These are phyloP conservation scores for Geranomyces variabilis DNA, from an alignment of 192 early-diverging fungal species.

Conservation along the genomic window DNA sequence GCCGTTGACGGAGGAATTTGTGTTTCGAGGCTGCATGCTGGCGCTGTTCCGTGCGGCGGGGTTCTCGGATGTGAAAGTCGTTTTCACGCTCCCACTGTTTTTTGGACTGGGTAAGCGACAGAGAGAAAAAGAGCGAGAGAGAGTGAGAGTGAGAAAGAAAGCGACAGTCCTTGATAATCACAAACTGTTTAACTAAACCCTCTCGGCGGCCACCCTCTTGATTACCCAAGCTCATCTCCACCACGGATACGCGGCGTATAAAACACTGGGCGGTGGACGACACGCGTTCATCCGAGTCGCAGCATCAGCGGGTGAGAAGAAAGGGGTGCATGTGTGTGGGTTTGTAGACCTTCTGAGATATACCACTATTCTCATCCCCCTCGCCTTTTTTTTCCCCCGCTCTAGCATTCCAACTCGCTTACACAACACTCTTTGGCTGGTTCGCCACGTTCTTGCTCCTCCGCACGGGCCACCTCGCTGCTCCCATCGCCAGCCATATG, in stretches of 20 bases:
- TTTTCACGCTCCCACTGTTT: constrained; percentile 65
- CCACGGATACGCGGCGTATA: constrained; percentile 59
- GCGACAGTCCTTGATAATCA: too few relatives aligned
- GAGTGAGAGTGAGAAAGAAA: too few relatives aligned
- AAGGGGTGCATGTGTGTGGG: not conserved
- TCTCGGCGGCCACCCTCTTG: too few relatives aligned
- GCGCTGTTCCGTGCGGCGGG: constrained; percentile 50
- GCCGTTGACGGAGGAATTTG: constrained; percentile 73
- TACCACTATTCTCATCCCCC: not conserved
- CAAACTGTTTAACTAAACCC: too few relatives aligned
- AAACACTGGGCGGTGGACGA: not conserved
- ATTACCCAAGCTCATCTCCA: constrained; percentile 68
- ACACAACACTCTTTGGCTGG: constrained; percentile 82
- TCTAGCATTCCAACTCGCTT: constrained; percentile 69
- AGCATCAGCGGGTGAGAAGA: not conserved
- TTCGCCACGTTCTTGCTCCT: constrained; percentile 70
- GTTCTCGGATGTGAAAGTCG: constrained; percentile 35
- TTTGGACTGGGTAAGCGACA: constrained; percentile 78
- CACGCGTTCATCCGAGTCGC: too few relatives aligned
- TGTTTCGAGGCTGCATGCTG: constrained; percentile 75
- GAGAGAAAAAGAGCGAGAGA: too few relatives aligned
- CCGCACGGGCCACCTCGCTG: constrained; percentile 57
- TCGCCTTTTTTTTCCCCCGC: too few relatives aligned
- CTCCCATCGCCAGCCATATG: constrained; percentile 62
- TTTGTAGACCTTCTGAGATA: not conserved